A percentile compares a stretch with the other conserved stretches of the same genome.
phyloP scores from a whole-genome alignment of 305 asterid genomes.

The Nicotiana rustica region DNA sequence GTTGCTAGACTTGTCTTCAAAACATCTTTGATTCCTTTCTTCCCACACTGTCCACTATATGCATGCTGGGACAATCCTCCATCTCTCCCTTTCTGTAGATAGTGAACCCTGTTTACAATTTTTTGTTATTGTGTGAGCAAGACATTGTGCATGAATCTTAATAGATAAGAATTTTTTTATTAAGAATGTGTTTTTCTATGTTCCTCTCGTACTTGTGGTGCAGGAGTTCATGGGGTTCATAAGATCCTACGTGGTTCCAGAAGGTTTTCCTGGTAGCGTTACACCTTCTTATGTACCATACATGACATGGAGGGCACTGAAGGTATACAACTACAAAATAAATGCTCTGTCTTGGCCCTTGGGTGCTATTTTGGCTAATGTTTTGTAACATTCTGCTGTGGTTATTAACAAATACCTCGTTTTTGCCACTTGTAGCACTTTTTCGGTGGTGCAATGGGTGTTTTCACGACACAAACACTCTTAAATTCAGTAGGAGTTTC shows the following conservation, averaged over 20 bases:
- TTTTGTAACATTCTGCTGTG: conserved; percentile 35
- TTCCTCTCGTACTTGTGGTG: conserved; percentile 35
- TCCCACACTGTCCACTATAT: too few relatives aligned
- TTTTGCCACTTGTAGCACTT: conserved; percentile 63
- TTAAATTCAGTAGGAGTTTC: conserved; percentile 82
- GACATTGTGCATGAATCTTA: conserved; percentile 8
- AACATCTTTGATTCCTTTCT: too few relatives aligned
- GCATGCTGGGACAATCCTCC: too few relatives aligned
- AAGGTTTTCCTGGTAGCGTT: conserved; percentile 94
- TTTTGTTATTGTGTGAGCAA: background rate
- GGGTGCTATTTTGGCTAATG: conserved; percentile 28
- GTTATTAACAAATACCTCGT: conserved; percentile 37
- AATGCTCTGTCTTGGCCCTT: background rate
- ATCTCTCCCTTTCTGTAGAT: too few relatives aligned
- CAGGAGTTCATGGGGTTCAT: conserved; percentile 81
- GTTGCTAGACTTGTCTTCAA: too few relatives aligned
- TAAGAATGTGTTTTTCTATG: background rate
- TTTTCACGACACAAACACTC: conserved; percentile 89
- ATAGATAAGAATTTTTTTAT: background rate
- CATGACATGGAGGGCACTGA: conserved; percentile 96
- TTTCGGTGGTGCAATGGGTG: conserved; percentile 98
- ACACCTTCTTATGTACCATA: conserved; percentile 93
- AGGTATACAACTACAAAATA: conserved; percentile 54
- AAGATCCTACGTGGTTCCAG: conserved; percentile 95
- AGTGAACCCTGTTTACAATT: background rate